Evolutionary conservation across 805 yeast species (phyloP).

Genomic region (Lachancea nothofagi): DNA sequence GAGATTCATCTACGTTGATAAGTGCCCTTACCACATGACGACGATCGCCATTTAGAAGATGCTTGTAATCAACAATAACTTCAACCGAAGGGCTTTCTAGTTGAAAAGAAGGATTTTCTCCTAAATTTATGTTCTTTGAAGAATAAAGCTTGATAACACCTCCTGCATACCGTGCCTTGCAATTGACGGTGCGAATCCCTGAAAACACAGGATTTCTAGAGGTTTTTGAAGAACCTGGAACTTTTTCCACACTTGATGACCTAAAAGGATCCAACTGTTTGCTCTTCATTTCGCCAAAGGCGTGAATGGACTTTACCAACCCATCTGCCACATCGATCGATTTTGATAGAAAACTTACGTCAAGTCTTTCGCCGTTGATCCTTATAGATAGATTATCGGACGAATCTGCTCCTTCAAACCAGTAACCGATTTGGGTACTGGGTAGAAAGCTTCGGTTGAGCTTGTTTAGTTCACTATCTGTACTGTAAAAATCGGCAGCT

Average conservation of each 20-base stretch:
- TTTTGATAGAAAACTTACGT: conserved; percentile 56
- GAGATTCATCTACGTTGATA: conserved; percentile 44
- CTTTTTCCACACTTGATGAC: conserved; percentile 9
- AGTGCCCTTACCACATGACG: conserved; percentile 28
- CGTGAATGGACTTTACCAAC: conserved; percentile 41
- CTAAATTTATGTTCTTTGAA: conserved; percentile 36
- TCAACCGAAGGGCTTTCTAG: conserved; percentile 73
- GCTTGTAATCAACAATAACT: conserved; percentile 47
- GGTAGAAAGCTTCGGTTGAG: conserved; percentile 66
- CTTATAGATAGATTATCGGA: conserved; percentile 46
- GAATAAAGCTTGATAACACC: conserved; percentile 47
- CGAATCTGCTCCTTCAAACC: conserved; percentile 21
- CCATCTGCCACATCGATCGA: conserved; percentile 52
- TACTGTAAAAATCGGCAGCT: conserved; percentile 44
- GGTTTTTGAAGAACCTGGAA: conserved; percentile 6
- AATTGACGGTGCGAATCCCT: conserved; percentile 39
- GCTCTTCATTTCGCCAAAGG: conserved; percentile 35
- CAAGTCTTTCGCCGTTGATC: conserved; percentile 63
- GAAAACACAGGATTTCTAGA: conserved; percentile 17
- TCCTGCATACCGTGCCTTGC: conserved; percentile 59
- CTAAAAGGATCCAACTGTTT: conserved; percentile 4
- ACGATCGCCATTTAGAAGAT: conserved; percentile 12
- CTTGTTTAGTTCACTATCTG: conserved; percentile 40
- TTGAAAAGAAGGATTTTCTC: conserved; percentile 45
- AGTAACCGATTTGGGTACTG: conserved; percentile 48